Percentiles rank a stretch among this genome's conserved stretches.
These are phyloP conservation scores for Ascochyta rabiei DNA, from an alignment of 2,329 filamentous ascomycete species.

Conservation along the genomic window DNA sequence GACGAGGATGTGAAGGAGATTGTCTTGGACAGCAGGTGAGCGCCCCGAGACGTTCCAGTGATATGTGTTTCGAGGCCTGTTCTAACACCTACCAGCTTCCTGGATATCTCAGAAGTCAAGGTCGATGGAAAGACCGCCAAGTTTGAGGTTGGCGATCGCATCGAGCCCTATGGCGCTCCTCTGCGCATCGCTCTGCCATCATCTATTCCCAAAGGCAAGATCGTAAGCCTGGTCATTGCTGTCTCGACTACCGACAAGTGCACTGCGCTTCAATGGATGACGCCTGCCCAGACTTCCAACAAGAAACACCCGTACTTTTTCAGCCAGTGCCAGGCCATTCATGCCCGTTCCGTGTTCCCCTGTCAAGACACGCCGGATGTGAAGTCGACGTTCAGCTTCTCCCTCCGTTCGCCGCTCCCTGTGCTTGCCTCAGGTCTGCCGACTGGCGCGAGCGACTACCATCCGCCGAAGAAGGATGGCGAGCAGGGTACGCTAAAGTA, in stretches of 20 bases:
- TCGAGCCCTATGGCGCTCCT: conserved; percentile 76
- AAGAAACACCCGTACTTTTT: conserved; percentile 98
- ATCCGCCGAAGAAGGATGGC: conserved; percentile 58
- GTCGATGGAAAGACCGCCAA: conserved; percentile 68
- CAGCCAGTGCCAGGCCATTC: conserved; percentile 96
- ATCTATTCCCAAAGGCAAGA: conserved; percentile 54
- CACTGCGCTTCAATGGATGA: conserved; percentile 94
- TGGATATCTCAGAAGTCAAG: conserved; percentile 74
- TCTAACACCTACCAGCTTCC: conserved; percentile 57
- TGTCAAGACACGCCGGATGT: conserved; percentile 98
- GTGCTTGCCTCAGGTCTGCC: conserved; percentile 90
- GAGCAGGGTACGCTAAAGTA: conserved; percentile 67
- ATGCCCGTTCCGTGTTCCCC: conserved; percentile 90
- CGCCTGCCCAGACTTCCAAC: conserved; percentile 90
- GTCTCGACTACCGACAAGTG: conserved; percentile 85
- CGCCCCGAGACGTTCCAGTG: not conserved
- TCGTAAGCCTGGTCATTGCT: conserved; percentile 53
- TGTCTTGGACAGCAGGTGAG: conserved; percentile 77
- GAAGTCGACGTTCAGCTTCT: conserved; percentile 93
- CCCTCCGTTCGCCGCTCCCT: conserved; percentile 81
- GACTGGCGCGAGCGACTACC: conserved; percentile 58
- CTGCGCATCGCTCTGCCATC: conserved; percentile 64
- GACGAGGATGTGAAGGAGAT: conserved; percentile 76
- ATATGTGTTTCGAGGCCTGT: not conserved
- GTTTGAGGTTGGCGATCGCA: conserved; percentile 73